Conservation (phyloP, 495 filamentous ascomycete species). For the Chaetomium tenue region DNA sequence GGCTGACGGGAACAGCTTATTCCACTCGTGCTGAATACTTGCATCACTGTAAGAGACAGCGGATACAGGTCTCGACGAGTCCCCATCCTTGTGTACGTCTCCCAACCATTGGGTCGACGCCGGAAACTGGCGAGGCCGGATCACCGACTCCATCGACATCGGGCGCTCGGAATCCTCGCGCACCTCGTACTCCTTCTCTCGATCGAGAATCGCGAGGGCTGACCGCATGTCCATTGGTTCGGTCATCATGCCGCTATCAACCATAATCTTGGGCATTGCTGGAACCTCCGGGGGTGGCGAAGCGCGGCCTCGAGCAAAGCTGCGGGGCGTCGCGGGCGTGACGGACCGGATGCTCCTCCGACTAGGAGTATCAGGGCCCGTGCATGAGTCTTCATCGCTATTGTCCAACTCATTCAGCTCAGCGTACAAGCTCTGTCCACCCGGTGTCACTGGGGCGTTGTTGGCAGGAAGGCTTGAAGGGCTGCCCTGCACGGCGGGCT, state of each 20-base stretch:
- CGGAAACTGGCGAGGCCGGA: slow-evolving; percentile 29
- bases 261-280: slow-evolving; percentile 59
- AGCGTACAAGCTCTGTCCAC: slow-evolving; percentile 77
- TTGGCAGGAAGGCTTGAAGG: slow-evolving; percentile 54
- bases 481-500: slow-evolving; percentile 50
- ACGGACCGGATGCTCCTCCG: slow-evolving; percentile 46
- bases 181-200: neutral
- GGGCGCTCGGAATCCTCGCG: slow-evolving; percentile 27
- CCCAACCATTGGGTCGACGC: slow-evolving; percentile 35
- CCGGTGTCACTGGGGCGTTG: slow-evolving; percentile 50
- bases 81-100: slow-evolving; percentile 29
- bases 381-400: slow-evolving; percentile 59
- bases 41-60: slow-evolving; percentile 42
- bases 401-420: slow-evolving; percentile 77
- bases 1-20: slow-evolving; percentile 51
- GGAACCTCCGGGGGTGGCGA: slow-evolving; percentile 56
- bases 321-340: slow-evolving; percentile 38
- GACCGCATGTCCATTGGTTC: slow-evolving; percentile 56
- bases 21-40: slow-evolving; percentile 40
- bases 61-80: slow-evolving; percentile 29
- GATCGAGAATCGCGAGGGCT: neutral
- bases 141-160: slow-evolving; percentile 42
- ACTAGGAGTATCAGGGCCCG: slow-evolving; percentile 42
- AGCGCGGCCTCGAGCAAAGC: slow-evolving; percentile 35
- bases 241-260: slow-evolving; percentile 86